These are phyloP conservation scores for Jaapia argillacea DNA, from an alignment of 768 basidiomycete species.

Conservation along the genomic window DNA sequence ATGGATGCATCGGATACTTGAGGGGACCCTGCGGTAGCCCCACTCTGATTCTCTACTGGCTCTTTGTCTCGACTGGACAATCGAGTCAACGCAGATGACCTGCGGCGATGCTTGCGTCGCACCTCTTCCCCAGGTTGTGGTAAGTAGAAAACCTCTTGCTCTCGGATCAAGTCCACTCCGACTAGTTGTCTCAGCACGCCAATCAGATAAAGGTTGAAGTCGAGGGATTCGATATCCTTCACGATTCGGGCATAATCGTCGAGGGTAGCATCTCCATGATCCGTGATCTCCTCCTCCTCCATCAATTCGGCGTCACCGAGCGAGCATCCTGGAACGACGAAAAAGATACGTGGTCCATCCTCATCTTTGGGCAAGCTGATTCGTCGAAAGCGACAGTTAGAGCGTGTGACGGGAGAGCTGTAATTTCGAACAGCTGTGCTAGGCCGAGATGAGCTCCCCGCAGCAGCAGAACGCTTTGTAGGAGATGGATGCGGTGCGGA, in stretches of 20 bases:
- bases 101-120: too few species aligned
- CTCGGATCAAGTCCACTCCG: slow-evolving; percentile 53
- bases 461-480: too few species aligned
- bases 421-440: too few species aligned
- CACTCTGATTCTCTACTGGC: too few species aligned
- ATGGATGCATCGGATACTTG: too few species aligned
- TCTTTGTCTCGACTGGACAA: too few species aligned
- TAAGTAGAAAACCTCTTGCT: slow-evolving; percentile 57
- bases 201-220: slow-evolving; percentile 42
- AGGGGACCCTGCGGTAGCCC: too few species aligned
- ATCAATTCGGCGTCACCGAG: slow-evolving; percentile 48
- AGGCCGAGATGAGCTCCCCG: too few species aligned
- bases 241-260: slow-evolving; percentile 40
- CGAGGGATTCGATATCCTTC: slow-evolving; percentile 35
- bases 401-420: slow-evolving; percentile 46
- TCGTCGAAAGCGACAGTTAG: slow-evolving; percentile 60
- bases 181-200: slow-evolving; percentile 50
- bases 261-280: slow-evolving; percentile 45
- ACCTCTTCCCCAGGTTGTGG: slow-evolving; percentile 38
- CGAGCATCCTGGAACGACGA: slow-evolving; percentile 63
- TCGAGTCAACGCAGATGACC: too few species aligned
- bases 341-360: slow-evolving; percentile 40
- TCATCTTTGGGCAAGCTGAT: slow-evolving; percentile 53
- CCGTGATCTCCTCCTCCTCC: slow-evolving; percentile 43
- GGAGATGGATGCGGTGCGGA: too few species aligned